These are phyloP conservation scores for Mycosphaerella arachidis DNA, from an alignment of 2,329 filamentous ascomycete species.

Conservation along the genomic window DNA sequence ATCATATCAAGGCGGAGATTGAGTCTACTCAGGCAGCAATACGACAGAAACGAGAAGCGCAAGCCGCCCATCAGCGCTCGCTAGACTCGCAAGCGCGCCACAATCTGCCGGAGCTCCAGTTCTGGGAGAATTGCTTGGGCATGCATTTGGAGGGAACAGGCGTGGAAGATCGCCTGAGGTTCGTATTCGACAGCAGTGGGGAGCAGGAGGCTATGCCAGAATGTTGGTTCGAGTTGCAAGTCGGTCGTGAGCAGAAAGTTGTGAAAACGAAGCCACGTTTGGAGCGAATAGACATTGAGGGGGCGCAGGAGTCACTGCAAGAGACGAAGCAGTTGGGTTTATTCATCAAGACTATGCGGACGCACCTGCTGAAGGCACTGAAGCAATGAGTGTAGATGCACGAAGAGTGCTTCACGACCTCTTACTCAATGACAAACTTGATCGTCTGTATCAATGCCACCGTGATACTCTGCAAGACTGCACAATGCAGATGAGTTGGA, in stretches of 20 bases:
- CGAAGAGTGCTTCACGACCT: background rate
- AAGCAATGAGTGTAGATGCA: background rate
- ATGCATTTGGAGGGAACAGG: constrained; percentile 79
- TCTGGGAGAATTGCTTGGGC: constrained; percentile 90
- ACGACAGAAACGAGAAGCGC: constrained; percentile 64
- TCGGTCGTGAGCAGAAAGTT: constrained; percentile 79
- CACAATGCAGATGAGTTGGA: too few species aligned
- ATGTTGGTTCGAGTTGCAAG: constrained; percentile 89
- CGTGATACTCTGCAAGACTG: too few species aligned
- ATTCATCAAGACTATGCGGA: constrained; percentile 77
- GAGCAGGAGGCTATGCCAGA: constrained; percentile 84
- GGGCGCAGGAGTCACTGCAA: constrained; percentile 73
- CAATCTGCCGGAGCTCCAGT: constrained; percentile 89
- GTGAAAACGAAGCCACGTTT: constrained; percentile 76
- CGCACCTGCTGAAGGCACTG: constrained; percentile 61
- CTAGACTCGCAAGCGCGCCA: constrained; percentile 79
- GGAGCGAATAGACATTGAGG: constrained; percentile 71
- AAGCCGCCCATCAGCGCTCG: constrained; percentile 66
- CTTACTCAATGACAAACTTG: background rate
- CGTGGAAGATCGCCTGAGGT: constrained; percentile 74
- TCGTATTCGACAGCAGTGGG: constrained; percentile 81
- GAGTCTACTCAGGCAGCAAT: constrained; percentile 66
- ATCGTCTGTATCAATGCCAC: background rate
- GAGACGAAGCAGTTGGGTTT: constrained; percentile 69
- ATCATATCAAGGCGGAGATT: constrained; percentile 54